phyloP scores from a whole-genome alignment of 805 yeast species.

The Candida argentea region DNA sequence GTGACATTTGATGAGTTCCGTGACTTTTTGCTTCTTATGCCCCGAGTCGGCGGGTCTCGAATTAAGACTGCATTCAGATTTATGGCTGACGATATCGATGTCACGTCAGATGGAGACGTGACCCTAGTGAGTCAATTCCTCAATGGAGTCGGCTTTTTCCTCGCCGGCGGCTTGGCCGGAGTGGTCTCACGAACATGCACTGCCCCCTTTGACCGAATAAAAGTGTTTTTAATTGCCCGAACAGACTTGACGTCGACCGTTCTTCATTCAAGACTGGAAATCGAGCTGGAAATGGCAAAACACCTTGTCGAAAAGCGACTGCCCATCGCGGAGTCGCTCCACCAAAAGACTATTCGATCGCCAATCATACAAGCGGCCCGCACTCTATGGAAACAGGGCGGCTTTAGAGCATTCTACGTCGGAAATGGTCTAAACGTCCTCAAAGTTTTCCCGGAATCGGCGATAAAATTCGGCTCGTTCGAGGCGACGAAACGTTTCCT shows the following conservation, averaged over 20 bases:
- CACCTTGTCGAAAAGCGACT: slow-evolving; percentile 20
- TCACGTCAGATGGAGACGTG: slow-evolving; percentile 89
- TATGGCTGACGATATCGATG: slow-evolving; percentile 68
- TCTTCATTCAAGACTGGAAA: slow-evolving; percentile 43
- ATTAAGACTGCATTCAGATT: slow-evolving; percentile 73
- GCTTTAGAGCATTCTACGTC: slow-evolving; percentile 78
- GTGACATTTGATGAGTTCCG: slow-evolving; percentile 83
- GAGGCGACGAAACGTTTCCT: slow-evolving; percentile 74
- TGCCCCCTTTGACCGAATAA: slow-evolving; percentile 93
- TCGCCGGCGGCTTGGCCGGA: slow-evolving; percentile 94
- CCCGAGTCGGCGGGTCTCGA: slow-evolving; percentile 67
- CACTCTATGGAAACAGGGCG: slow-evolving; percentile 81
- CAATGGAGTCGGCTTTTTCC: slow-evolving; percentile 80
- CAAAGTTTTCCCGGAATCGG: slow-evolving; percentile 94
- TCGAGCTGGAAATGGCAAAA: slow-evolving; percentile 24
- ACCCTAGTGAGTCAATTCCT: slow-evolving; percentile 69
- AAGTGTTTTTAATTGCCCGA: slow-evolving; percentile 88
- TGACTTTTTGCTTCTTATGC: slow-evolving; percentile 72
- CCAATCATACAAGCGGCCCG: slow-evolving; percentile 75
- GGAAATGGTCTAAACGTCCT: slow-evolving; percentile 92
- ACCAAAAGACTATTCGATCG: slow-evolving; percentile 42
- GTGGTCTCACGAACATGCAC: slow-evolving; percentile 94
- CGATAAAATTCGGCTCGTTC: slow-evolving; percentile 94
- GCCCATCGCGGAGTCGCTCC: not conserved
- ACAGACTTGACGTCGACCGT: slow-evolving; percentile 70